Conservation (phyloP, 192 early-diverging fungal species). For the Entomortierella lignicola region DNA sequence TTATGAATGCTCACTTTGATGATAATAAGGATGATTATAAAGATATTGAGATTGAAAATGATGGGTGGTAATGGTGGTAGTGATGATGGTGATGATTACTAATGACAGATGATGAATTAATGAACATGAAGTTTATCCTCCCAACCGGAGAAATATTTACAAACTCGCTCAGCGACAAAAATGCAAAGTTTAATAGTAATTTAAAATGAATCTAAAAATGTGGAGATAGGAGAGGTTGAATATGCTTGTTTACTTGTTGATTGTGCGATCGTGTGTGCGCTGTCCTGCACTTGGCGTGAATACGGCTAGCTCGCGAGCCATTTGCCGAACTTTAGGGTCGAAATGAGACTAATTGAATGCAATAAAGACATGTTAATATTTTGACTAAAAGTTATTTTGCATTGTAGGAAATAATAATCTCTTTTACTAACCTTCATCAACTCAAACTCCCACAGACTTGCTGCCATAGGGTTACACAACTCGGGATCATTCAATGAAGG, state of each 20-base stretch:
- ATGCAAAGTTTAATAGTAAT: background rate
- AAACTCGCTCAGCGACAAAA: no score
- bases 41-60: no score
- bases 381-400: background rate
- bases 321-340: slow-evolving; percentile 63
- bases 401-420: slow-evolving; percentile 14
- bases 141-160: no score
- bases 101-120: no score
- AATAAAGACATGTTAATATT: background rate
- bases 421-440: slow-evolving; percentile 74
- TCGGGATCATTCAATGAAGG: slow-evolving; percentile 90
- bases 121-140: no score
- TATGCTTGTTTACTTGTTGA: slow-evolving; percentile 32
- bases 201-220: background rate
- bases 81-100: no score
- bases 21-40: no score
- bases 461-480: slow-evolving; percentile 94
- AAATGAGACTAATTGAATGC: slow-evolving; percentile 60
- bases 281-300: slow-evolving; percentile 53
- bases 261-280: slow-evolving; percentile 48
- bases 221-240: background rate
- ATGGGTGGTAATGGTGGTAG: no score
- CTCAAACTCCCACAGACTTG: slow-evolving; percentile 89
- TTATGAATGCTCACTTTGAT: no score
- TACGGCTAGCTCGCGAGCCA: slow-evolving; percentile 56